Percentiles rank a stretch among this genome's conserved stretches.
These are phyloP conservation scores for Maudiozyma humilis DNA, from an alignment of 1,139 yeast species.

Conservation along the genomic window DNA sequence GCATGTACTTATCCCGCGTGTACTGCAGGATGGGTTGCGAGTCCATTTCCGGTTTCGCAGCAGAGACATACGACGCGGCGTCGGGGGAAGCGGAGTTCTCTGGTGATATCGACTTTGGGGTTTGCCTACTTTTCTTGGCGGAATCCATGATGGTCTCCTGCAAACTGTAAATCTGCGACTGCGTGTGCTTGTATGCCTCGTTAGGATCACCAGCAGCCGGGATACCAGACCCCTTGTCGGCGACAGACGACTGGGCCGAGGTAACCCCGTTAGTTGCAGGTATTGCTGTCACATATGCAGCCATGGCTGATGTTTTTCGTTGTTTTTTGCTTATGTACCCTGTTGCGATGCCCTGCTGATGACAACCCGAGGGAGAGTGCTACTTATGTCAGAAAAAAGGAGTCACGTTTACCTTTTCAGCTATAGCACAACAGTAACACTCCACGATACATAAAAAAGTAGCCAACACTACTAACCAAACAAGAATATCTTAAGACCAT, in stretches of 20 bases:
- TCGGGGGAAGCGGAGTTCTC: not conserved
- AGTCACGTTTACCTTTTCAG: too few species aligned
- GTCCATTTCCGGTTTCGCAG: slow-evolving; percentile 7
- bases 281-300: not conserved
- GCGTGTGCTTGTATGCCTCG: slow-evolving; percentile 28
- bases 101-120: slow-evolving; percentile 1
- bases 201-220: slow-evolving; percentile 6
- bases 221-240: slow-evolving; percentile 6
- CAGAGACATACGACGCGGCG: not conserved
- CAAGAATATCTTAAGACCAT: too few species aligned
- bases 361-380: too few species aligned
- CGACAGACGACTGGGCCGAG: not conserved
- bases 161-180: slow-evolving; percentile 27
- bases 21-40: slow-evolving; percentile 15
- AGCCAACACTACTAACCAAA: too few species aligned
- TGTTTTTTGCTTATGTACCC: too few species aligned
- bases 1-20: slow-evolving; percentile 12
- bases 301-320: not conserved
- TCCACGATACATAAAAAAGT: too few species aligned
- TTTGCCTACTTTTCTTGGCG: slow-evolving; percentile 11
- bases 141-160: slow-evolving; percentile 31
- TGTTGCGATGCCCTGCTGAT: too few species aligned
- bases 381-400: too few species aligned
- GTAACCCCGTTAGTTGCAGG: not conserved
- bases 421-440: too few species aligned